Evolutionary conservation across 2,329 filamentous ascomycete genomes (phyloP), one percentile per base, ranked within the genome.

Genomic region (Trichophyton schoenleinii): DNA sequence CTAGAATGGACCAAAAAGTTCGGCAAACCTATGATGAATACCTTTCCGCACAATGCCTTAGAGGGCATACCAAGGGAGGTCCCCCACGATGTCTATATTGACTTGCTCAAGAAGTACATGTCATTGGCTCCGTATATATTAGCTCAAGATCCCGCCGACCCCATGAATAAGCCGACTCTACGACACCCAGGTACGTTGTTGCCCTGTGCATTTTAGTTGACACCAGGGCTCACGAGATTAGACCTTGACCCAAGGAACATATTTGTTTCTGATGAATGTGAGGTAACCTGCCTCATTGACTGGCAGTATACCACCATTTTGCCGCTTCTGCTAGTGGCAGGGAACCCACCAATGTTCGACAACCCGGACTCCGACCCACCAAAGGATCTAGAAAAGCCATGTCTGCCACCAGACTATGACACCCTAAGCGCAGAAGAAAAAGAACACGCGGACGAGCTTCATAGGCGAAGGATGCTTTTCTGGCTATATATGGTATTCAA

Each of bases 161-260:
- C 59, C 1, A 36, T 42, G 9, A 64, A 63, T 36, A 44, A 61
- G 8, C 63, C 61, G 22, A 64, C 61, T 7, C 42, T 63, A 38
- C 65, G 66, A 11, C 68, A 68, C 61, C 63, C 63, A 28, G 62
- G 62, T 64, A 62, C 15, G 60, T 28, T 22, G 22, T 22, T 22
- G 22, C 22, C 22, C 22, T 22, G 22, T 22, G 8, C 25, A 7
- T 18, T 31, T 49, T 22, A n/a, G 8, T 34, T 53, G 4, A 3
- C 11, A n/a, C 34, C 11, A 41, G 38, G n/a, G 13, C 36, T 41
- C 28, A 41, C 31, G 8, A 34, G 9, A 11, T 3, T 59, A 63
- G 61, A 63, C 60, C 63, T 64, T 22, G 62, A 53, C 38, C 63
- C 63, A 5, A 63, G 53, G 34, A 64, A 65, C 44, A 59, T 65